Evolutionary conservation across 768 basidiomycete genomes (phyloP), one percentile per base, ranked within the genome.

Genomic region (Tulasnella calospora): DNA sequence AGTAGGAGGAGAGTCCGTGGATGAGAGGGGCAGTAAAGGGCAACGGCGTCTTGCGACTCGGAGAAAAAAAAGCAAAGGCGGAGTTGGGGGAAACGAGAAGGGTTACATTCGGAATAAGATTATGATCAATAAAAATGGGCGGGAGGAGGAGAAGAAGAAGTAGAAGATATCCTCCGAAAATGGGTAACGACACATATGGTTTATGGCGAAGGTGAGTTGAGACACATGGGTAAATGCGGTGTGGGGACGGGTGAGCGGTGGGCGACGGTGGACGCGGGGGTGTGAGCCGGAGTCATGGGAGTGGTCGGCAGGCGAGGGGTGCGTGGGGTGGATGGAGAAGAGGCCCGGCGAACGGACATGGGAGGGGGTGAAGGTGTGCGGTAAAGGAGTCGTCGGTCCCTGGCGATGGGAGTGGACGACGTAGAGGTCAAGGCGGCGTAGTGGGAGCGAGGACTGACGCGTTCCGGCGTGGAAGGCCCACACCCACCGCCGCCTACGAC

Each of bases 321-420:
- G 12, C 44, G 44, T 40, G 71, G 71, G 38, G 71, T 72, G 13
- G 36, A 17, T 38, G 38, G 36, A 23, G 44, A 72, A 7, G 38
- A 27, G 36, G 21, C 8, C 7, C 71, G 38, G 44, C 71, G 71
- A 21, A 36, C 5, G 71, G 71, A 72, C 30, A n/a, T 46, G 17
- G 71, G 71, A 72, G 71, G n/a, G 36, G 71, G 71, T n/a, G 71
- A 72, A 41, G 71, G 71, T 3, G 71, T 72, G 71, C 71, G 71
- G 71, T 40, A 72, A 41, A n/a, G 8, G 71, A 40, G 71, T 27
- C 61, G 35, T 40, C 71, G 35, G 71, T 72, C 71, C 38, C 38
- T 38, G 15, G 38, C 21, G 27, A 27, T 19, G 36, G 71, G 33
- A 27, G 36, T 27, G n/a, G 71, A 72, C 35, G 70, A 17, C 8